Conservation (phyloP, 352 stramenopile species). For the Phytophthora podocarpi region DNA sequence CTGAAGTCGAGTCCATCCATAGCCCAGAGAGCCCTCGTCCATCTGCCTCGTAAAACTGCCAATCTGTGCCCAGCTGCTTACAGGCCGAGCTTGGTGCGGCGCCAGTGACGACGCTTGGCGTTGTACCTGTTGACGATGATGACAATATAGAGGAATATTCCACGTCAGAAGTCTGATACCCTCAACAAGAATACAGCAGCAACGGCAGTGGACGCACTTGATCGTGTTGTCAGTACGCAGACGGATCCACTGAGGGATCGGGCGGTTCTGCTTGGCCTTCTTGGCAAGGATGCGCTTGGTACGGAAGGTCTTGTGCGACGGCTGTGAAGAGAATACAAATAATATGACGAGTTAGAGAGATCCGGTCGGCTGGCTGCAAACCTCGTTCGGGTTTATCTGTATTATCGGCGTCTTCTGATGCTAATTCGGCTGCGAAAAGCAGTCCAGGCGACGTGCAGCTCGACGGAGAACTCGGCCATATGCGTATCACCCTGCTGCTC, state of each 20-base stretch:
- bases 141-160: neutral
- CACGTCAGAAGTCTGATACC: neutral
- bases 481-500: neutral
- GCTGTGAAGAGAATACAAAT: no score
- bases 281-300: slow-evolving; percentile 99
- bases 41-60: slow-evolving; percentile 28
- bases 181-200: slow-evolving; percentile 17
- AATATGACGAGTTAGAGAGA: slow-evolving; percentile 16
- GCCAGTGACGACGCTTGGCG: slow-evolving; percentile 99
- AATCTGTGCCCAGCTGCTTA: slow-evolving; percentile 83
- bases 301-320: slow-evolving; percentile 99
- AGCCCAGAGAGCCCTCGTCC: slow-evolving; percentile 29
- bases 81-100: slow-evolving; percentile 99
- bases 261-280: slow-evolving; percentile 99
- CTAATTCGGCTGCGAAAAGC: slow-evolving; percentile 1
- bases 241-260: slow-evolving; percentile 99
- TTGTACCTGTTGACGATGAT: slow-evolving; percentile 93
- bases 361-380: no score
- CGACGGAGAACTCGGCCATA: neutral
- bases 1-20: slow-evolving; percentile 1
- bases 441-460: neutral
- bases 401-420: neutral
- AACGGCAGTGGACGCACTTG: slow-evolving; percentile 52
- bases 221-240: slow-evolving; percentile 99
- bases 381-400: neutral